Percentiles rank a stretch among this genome's conserved stretches.
Conservation (phyloP, 495 filamentous ascomycete species). For the Talaromyces liani region DNA sequence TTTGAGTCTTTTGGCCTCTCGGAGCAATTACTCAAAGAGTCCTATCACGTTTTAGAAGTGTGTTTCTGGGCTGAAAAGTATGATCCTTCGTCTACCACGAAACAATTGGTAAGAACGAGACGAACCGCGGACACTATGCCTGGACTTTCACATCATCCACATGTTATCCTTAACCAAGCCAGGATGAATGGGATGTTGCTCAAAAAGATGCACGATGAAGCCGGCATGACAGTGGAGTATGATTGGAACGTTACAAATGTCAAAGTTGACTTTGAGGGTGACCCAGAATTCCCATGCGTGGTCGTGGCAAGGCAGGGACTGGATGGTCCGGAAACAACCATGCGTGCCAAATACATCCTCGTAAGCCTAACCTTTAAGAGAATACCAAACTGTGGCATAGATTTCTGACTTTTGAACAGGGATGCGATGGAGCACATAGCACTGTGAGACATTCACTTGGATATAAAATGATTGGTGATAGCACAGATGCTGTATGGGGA, state of each 20-base stretch:
- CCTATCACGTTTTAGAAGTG: constrained; percentile 63
- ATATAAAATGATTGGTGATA: constrained; percentile 67
- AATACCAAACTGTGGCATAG: neutral
- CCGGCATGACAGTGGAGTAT: constrained; percentile 51
- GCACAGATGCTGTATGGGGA: constrained; percentile 60
- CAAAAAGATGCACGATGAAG: constrained; percentile 36
- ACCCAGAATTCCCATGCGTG: constrained; percentile 44
- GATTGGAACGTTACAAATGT: constrained; percentile 49
- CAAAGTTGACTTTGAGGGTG: constrained; percentile 38
- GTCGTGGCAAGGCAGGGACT: constrained; percentile 41
- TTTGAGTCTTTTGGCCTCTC: constrained; percentile 70
- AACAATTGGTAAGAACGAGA: constrained; percentile 21
- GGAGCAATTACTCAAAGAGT: constrained; percentile 62
- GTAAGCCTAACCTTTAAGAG: constrained; percentile 29
- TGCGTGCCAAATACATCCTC: constrained; percentile 61
- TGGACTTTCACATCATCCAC: constrained; percentile 59
- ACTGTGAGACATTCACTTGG: constrained; percentile 58
- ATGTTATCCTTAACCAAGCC: constrained; percentile 74
- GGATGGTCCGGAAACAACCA: constrained; percentile 41
- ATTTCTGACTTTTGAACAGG: neutral
- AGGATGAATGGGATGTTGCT: constrained; percentile 59
- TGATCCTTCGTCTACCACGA: constrained; percentile 23
- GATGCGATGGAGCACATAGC: constrained; percentile 67
- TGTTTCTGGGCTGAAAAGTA: constrained; percentile 48
- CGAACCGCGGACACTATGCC: constrained; percentile 54